Conservation (phyloP, 371 early-diverging fungal species). For the Mucor sp. region DNA sequence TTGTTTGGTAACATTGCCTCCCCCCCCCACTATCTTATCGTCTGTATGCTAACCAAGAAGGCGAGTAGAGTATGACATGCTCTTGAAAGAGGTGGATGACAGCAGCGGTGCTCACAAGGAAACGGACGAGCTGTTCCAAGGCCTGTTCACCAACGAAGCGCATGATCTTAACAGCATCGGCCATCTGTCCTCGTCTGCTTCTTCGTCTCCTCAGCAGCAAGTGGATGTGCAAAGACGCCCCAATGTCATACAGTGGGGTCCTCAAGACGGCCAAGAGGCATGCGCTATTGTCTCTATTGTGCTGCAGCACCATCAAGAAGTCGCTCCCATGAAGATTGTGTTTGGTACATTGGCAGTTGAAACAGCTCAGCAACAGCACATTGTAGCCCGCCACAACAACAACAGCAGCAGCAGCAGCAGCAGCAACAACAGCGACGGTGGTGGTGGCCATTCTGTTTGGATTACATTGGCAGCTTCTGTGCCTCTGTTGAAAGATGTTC, state of each 20-base stretch:
- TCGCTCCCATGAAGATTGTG: conserved; percentile 14
- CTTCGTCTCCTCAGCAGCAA: background rate
- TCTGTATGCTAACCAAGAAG: too few species aligned
- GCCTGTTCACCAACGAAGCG: background rate
- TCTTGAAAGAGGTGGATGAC: conserved; percentile 3
- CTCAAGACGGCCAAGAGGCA: conserved; percentile 10
- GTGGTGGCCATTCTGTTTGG: conserved; percentile 1
- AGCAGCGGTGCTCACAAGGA: background rate
- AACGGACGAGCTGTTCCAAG: conserved; percentile 1
- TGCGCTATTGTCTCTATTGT: conserved; percentile 8
- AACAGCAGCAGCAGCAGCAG: conserved; percentile 8
- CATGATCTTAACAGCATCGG: background rate
- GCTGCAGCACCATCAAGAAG: conserved; percentile 4
- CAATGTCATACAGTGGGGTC: conserved; percentile 19
- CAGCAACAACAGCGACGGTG: background rate
- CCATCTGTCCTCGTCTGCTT: background rate
- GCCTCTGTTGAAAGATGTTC: conserved; percentile 11
- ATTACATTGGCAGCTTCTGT: conserved; percentile 17
- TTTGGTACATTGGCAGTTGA: conserved; percentile 20
- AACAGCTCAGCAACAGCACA: conserved; percentile 19
- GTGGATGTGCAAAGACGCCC: background rate
- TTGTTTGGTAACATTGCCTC: conserved; percentile 23
- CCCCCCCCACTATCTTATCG: too few species aligned
- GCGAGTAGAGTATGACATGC: conserved; percentile 15
- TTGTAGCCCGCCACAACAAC: background rate